Evolutionary conservation across 208 protist genomes (phyloP), one percentile per base, ranked within the genome.

Genomic region (Vickermania spadyakhi): DNA sequence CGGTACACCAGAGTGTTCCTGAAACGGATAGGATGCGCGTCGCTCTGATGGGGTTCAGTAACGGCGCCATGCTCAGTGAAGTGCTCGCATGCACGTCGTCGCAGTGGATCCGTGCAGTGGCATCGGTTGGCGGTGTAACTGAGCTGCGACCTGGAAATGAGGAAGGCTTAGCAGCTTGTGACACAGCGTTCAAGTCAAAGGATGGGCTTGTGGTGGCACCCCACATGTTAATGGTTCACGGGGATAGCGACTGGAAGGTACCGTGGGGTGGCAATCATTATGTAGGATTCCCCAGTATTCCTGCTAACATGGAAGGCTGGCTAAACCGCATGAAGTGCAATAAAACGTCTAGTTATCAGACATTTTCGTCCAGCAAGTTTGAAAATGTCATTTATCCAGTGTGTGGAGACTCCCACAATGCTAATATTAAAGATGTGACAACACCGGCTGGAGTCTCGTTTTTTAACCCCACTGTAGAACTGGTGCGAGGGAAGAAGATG

Each of bases 11-110:
- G 31, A 49, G 27, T 29, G 53, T 79, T 31, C 51, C 49, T 18
- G 28, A 58, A n/a, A 28, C 52, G 14, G 3, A 28, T 25, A 4
- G 4, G 21, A 4, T 26, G 3, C 0, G 75, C 3, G 81, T 76
- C 59, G 60, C 89, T 18, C 73, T 81, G 2, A 74, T 78, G 3
- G 85, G 85, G 18, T 89, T 89, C 69, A 92, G 85, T 71, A 92
- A 92, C 56, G 85, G 85, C 2, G 85, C 79, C 11, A 92, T 92
- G 81, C 62, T 89, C 31, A 42, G 74, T 21, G 70, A 92, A 64
- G 77, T 83, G 57, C 66, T 92, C 7, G 81, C 63, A 5, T 92
- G 85, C 69, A 22, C 58, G 0, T 60, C 62, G 4, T 65, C 81
- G 0, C 56, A 70, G 5, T 5, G 74, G 1, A 77, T 86, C 22